phyloP scores from a whole-genome alignment of 2,329 filamentous ascomycete genomes.

The Chaetomiaceae sp. region DNA sequence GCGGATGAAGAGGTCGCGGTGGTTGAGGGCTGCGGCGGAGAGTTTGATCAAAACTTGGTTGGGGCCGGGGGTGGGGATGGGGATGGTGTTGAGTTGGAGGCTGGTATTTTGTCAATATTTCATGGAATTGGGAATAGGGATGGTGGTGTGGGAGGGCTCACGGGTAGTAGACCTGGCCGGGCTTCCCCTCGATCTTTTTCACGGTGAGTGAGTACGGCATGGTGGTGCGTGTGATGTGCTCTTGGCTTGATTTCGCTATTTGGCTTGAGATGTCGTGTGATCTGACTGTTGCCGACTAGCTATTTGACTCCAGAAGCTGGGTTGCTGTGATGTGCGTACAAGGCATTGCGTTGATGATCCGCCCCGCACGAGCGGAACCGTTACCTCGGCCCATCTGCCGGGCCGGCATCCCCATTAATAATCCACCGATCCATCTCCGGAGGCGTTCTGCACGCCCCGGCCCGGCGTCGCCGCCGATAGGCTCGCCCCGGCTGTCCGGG shows the following conservation, averaged over 20 bases:
- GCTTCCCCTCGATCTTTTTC: constrained; percentile 71
- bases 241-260: background rate
- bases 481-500: background rate
- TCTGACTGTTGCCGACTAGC: background rate
- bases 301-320: background rate
- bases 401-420: constrained; percentile 10
- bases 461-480: background rate
- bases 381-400: constrained; percentile 20
- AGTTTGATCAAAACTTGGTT: constrained; percentile 71
- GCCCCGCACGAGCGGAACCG: constrained; percentile 18
- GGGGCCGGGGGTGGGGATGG: constrained; percentile 59
- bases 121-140: background rate
- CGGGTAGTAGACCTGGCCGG: constrained; percentile 84
- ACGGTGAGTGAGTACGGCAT: constrained; percentile 59
- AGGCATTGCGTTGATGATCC: no score
- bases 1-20: constrained; percentile 91
- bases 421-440: constrained; percentile 4
- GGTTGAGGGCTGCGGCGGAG: constrained; percentile 80
- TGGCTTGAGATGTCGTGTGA: background rate
- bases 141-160: constrained; percentile 28
- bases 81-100: constrained; percentile 56
- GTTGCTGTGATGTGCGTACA: no score
- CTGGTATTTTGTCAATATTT: constrained; percentile 34
- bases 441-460: background rate
- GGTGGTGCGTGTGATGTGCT: constrained; percentile 9